Base-by-base conservation (phyloP, 2,329 filamentous ascomycete species). In the Pleomassaria siparia region DNA sequence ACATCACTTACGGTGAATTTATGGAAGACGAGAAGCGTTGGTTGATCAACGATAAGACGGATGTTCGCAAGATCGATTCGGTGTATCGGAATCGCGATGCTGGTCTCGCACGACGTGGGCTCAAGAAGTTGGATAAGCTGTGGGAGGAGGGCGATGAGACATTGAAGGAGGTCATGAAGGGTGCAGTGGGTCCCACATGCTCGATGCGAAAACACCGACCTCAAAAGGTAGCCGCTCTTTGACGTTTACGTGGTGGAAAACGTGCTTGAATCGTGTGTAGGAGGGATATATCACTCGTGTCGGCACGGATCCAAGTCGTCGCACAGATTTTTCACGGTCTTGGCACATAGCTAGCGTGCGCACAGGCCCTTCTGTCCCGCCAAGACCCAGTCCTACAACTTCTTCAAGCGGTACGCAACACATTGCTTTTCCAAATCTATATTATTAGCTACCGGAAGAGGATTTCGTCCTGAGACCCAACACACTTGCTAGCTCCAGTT, bases 81-180 rank as follows among this genome's bases (percentile, higher is more conserved):
- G 66, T 72, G 29, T 71, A 71, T 55, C 62, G 69, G 9, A 71
- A 70, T 65, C 60, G 67, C 8, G 67, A 69, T 53, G 60, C 66
- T 10, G 63, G 58, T 2, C 11, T 58, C 26, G 67, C 67, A 20
- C 47, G 65, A 9, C 45, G 60, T 12, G 67, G 67, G 2, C 9
- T 62, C 49, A 64, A 56, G 49, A 51, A 43, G 43, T 47, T 71
- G 51, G 54, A 65, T n/a, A 72, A 71, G 46, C 59, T 44, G 50
- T 59, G 56, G 54, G 56, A 48, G 15, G 51, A 55, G 37, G 49
- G 45, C 12, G 51, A 63, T 47, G 40, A 52, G 37, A 58, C 51
- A 6, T 47, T 60, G 44, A 37, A 51, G 18, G 46, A 47, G 21
- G 53, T 54, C 12, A 55, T 58, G 56, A 47, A 48, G n/a, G 46